Evolutionary conservation across 192 early-diverging fungal species (phyloP), one percentile per base, ranked within the genome.

Genomic region (Oehlia diaphana): DNA sequence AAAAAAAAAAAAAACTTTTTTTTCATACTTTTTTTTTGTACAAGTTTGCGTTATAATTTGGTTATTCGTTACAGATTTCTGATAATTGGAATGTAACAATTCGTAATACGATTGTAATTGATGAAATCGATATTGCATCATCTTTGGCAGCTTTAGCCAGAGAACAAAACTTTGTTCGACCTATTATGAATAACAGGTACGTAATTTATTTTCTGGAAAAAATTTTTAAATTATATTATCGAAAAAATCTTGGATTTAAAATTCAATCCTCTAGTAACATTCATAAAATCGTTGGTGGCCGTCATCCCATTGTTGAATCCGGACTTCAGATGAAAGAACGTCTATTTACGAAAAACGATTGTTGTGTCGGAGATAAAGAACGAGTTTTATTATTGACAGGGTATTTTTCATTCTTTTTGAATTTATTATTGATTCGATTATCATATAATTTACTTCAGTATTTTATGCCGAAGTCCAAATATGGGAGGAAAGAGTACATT

Each of bases 41-140:
- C n/a, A 39, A 16, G 10, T 53, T 35, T 64, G 26, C 19, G 28
- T 71, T 61, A 23, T 44, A 23, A 49, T 49, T 14, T 76, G 33
- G 4, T 12, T 42, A 23, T 66, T 66, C 39, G 7, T 37, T 63
- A 28, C 16, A 72, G 61, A 82, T 91, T 9, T 61, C 91, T 53
- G 87, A 87, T 3, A 84, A 90, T 33, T 87, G 90, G 44, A 66
- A 84, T 4, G 74, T 86, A 0, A 91, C 93, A 64, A 82, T 92
- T 13, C 87, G 86, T 9, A 92, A 90, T 83, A 90, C 89, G 72
- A 86, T 84, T 69, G 83, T 87, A 3, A 74, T 95, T 44, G 92
- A 92, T 0, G 88, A 93, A 67, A 74, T 95, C 35, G 94, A 95
- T 77, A 91, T 92, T 9, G 83, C 91, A 0, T 85, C 90, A 2